phyloP scores from a whole-genome alignment of 2,329 filamentous ascomycete species.

The Pestalotiopsis sp. region DNA sequence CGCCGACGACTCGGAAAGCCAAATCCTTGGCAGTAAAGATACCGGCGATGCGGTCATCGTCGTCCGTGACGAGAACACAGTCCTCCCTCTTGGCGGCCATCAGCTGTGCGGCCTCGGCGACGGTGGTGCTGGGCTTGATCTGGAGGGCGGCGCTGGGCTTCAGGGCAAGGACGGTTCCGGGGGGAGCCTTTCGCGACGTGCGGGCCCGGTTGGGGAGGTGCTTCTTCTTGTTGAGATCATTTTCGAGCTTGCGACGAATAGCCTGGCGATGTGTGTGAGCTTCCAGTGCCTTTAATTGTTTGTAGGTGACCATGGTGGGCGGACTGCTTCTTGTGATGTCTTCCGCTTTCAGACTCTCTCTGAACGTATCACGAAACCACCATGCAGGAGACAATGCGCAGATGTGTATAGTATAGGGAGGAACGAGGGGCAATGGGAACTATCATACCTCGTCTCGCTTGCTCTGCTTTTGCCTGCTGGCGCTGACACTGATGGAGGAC shows the following conservation, averaged over 20 bases:
- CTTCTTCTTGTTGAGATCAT: slow-evolving; percentile 97
- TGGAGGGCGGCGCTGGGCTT: slow-evolving; percentile 95
- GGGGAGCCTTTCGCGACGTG: slow-evolving; percentile 89
- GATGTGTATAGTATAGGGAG: not conserved
- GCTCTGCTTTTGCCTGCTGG: slow-evolving; percentile 92
- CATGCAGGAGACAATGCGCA: not conserved
- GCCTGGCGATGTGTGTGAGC: slow-evolving; percentile 63
- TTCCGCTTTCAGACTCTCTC: not conserved
- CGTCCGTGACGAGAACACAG: slow-evolving; percentile 95
- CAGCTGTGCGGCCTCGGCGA: slow-evolving; percentile 93
- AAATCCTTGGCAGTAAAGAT: slow-evolving; percentile 99
- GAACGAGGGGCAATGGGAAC: slow-evolving; percentile 11
- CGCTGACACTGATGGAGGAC: slow-evolving; percentile 67
- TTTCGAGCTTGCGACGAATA: slow-evolving; percentile 95
- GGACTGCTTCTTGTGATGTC: not conserved
- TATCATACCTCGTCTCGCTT: slow-evolving; percentile 93
- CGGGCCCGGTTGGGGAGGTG: slow-evolving; percentile 76
- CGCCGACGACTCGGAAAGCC: slow-evolving; percentile 93
- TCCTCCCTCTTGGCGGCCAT: slow-evolving; percentile 99
- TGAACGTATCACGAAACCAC: not conserved
- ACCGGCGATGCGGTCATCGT: slow-evolving; percentile 95
- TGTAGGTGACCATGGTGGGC: not conserved
- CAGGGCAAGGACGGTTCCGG: slow-evolving; percentile 91
- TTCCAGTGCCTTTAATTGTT: slow-evolving; percentile 22
- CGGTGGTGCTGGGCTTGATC: slow-evolving; percentile 93